Conservation (phyloP, 108 stramenopile species). For the Cylindrotheca fusiformis region DNA sequence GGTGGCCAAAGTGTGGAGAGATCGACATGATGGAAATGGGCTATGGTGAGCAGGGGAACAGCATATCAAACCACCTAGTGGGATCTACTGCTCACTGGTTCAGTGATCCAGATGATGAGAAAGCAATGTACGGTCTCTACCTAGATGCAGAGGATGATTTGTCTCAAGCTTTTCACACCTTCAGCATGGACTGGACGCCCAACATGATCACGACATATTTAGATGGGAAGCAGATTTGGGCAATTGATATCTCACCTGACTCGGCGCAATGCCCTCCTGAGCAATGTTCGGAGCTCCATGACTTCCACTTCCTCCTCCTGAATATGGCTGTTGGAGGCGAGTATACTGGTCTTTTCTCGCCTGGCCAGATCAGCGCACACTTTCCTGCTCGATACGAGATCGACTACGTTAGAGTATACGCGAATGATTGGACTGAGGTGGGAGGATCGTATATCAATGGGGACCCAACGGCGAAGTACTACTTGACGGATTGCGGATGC, state of each 20-base stretch:
- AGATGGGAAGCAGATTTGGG: constrained; percentile 3
- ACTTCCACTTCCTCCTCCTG: constrained; percentile 8
- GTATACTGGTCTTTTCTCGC: constrained; percentile 4
- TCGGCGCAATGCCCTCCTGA: not conserved
- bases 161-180: constrained; percentile 5
- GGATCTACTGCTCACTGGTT: constrained; percentile 20
- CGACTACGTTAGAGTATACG: constrained; percentile 40
- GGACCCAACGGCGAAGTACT: not conserved
- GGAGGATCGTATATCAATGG: not conserved
- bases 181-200: constrained; percentile 16
- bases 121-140: constrained; percentile 6
- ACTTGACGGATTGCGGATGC: not conserved
- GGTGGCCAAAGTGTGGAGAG: constrained; percentile 49
- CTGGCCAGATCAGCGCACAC: constrained; percentile 13
- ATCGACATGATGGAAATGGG: constrained; percentile 61
- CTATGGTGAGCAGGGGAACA: not conserved
- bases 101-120: constrained; percentile 7
- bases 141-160: not conserved
- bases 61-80: constrained; percentile 1
- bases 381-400: constrained; percentile 21
- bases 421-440: constrained; percentile 17
- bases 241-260: constrained; percentile 4
- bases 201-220: constrained; percentile 3
- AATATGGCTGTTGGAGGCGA: constrained; percentile 24
- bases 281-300: constrained; percentile 12